phyloP scores from a whole-genome alignment of 2,329 filamentous ascomycete genomes.

The Curvularia spicifera region DNA sequence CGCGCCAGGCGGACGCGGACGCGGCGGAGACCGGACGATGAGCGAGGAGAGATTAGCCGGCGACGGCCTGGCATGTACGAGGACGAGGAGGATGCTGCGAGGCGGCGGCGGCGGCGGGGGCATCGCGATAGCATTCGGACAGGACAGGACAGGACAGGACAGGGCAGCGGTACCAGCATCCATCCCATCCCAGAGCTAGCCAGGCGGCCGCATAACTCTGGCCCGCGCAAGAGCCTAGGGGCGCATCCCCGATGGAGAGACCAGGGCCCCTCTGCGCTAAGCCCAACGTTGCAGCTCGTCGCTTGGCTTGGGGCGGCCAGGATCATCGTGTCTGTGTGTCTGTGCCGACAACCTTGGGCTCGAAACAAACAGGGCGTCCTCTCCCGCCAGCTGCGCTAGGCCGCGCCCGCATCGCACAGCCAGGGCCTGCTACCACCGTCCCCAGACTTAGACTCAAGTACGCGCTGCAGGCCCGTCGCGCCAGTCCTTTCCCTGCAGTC shows the following conservation, averaged over 20 bases:
- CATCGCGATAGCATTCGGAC: conserved; percentile 21
- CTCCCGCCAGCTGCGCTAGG: conserved; percentile 44
- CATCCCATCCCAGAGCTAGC: conserved; percentile 17
- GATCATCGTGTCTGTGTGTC: conserved; percentile 34
- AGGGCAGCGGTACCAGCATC: neutral
- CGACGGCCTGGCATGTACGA: conserved; percentile 19
- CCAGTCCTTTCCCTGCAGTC: conserved; percentile 43
- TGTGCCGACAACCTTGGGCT: conserved; percentile 36
- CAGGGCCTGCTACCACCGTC: conserved; percentile 39
- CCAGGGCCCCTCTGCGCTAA: conserved; percentile 34
- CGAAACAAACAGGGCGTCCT: conserved; percentile 41
- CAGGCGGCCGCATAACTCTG: conserved; percentile 40
- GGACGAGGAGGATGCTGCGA: neutral
- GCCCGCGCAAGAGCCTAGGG: conserved; percentile 33
- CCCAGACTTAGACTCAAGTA: conserved; percentile 46
- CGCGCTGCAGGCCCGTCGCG: conserved; percentile 42
- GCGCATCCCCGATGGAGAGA: conserved; percentile 39
- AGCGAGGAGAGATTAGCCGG: conserved; percentile 40
- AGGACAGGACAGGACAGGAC: neutral
- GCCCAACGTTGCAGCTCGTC: conserved; percentile 40
- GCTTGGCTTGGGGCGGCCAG: conserved; percentile 38
- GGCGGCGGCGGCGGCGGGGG: conserved; percentile 5
- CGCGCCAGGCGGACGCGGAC: conserved; percentile 32
- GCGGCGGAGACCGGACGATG: conserved; percentile 17
- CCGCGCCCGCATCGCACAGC: conserved; percentile 46